A percentile compares a stretch with the other conserved stretches of the same genome.
Conservation (phyloP, 805 yeast species). For the Metschnikowia continentalis region DNA sequence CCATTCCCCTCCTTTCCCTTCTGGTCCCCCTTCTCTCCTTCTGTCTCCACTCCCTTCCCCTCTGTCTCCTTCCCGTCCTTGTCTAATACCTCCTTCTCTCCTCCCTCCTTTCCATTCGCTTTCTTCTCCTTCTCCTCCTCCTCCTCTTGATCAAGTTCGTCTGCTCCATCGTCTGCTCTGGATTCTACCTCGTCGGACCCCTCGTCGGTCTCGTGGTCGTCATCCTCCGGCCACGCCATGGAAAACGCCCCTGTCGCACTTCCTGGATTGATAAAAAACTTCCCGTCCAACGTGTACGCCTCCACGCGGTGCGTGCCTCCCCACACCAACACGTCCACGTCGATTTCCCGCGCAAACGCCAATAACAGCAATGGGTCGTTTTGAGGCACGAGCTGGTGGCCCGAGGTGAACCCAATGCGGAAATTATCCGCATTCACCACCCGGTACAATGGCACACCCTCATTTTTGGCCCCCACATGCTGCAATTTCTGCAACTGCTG, state of each 20-base stretch:
- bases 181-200: slow-evolving; percentile 24
- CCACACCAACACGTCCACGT: slow-evolving; percentile 86
- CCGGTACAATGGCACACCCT: slow-evolving; percentile 53
- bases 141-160: neutral
- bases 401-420: slow-evolving; percentile 80
- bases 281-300: slow-evolving; percentile 88
- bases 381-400: slow-evolving; percentile 78
- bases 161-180: neutral
- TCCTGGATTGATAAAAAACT: slow-evolving; percentile 94
- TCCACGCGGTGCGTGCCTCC: slow-evolving; percentile 93
- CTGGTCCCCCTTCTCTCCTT: neutral
- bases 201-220: slow-evolving; percentile 14
- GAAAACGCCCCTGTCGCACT: slow-evolving; percentile 90
- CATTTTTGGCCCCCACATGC: slow-evolving; percentile 13
- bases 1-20: neutral
- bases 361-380: slow-evolving; percentile 82
- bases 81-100: neutral
- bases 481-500: slow-evolving; percentile 24
- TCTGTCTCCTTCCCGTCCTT: neutral
- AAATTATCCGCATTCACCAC: slow-evolving; percentile 67
- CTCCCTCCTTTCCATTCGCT: neutral
- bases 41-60: neutral
- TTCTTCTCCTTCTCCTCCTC: neutral
- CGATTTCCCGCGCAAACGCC: slow-evolving; percentile 81
- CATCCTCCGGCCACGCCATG: slow-evolving; percentile 54